Conservation (phyloP, 225 moss, liverwort and hornwort genomes). For the Climacium dendroides region DNA sequence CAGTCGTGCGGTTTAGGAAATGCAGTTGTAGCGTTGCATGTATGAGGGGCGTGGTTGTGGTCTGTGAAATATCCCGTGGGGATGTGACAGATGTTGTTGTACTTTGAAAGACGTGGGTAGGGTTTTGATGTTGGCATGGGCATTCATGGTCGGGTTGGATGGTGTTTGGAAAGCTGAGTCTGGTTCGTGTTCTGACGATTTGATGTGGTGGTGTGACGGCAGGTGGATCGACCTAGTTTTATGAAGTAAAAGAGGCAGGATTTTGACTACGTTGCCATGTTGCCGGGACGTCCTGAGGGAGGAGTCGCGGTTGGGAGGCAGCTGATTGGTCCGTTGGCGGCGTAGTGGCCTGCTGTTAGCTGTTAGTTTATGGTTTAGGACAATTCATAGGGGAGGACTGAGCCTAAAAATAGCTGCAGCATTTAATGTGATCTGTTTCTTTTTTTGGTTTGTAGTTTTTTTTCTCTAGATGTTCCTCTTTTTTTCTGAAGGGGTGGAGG, state of each 20-base stretch:
- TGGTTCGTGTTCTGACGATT: neutral
- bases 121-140: neutral
- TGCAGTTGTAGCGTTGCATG: too few species aligned
- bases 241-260: conserved; percentile 12
- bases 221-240: conserved; percentile 58
- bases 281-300: conserved; percentile 5
- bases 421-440: conserved; percentile 2
- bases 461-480: neutral
- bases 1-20: neutral
- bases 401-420: conserved; percentile 28
- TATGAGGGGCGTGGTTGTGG: neutral
- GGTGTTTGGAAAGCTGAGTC: neutral
- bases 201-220: neutral
- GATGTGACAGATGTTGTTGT: neutral
- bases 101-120: too few species aligned
- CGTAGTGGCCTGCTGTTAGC: conserved; percentile 13
- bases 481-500: neutral
- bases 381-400: conserved; percentile 9
- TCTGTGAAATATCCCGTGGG: neutral
- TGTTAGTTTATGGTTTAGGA: conserved; percentile 20
- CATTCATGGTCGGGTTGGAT: neutral
- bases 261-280: conserved; percentile 24
- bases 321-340: neutral
- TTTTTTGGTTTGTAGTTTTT: neutral
- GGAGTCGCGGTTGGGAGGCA: neutral